Conservation (phyloP, 106 monocot species). For the Narthecium ossifragum region DNA sequence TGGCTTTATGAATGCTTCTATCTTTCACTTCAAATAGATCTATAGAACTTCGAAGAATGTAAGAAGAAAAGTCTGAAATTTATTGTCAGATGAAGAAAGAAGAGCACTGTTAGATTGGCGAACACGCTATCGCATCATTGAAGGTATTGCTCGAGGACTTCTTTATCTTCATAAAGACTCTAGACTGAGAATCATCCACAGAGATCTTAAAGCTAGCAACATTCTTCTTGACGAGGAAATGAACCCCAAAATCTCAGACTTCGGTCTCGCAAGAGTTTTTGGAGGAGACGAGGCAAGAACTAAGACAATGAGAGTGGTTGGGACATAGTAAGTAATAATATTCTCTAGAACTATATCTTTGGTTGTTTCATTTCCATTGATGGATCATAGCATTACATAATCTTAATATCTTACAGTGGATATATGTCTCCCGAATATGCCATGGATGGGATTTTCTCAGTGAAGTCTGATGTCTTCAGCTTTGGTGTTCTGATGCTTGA, state of each 20-base stretch:
- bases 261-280: constrained; percentile 32
- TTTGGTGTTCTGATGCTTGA: constrained; percentile 39
- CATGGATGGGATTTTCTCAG: constrained; percentile 35
- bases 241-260: constrained; percentile 37
- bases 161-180: constrained; percentile 38
- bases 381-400: background rate
- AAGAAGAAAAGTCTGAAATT: background rate
- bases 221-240: constrained; percentile 30
- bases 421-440: constrained; percentile 47
- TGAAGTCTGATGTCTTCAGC: constrained; percentile 43
- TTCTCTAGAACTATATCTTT: no score
- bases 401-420: constrained; percentile 12
- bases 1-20: no score
- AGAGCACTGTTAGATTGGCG: constrained; percentile 15
- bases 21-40: no score
- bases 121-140: constrained; percentile 24
- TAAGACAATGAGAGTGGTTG: constrained; percentile 26
- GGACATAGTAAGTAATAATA: constrained; percentile 36
- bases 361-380: background rate
- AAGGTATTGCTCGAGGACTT: constrained; percentile 35
- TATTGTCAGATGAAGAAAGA: constrained; percentile 17
- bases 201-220: constrained; percentile 29
- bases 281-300: constrained; percentile 13
- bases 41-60: no score
- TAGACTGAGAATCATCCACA: constrained; percentile 21